A percentile compares a stretch with the other conserved stretches of the same genome.
These are phyloP conservation scores for Gossypium schwendimanii DNA, from an alignment of 441 rosid genomes.

Conservation along the genomic window DNA sequence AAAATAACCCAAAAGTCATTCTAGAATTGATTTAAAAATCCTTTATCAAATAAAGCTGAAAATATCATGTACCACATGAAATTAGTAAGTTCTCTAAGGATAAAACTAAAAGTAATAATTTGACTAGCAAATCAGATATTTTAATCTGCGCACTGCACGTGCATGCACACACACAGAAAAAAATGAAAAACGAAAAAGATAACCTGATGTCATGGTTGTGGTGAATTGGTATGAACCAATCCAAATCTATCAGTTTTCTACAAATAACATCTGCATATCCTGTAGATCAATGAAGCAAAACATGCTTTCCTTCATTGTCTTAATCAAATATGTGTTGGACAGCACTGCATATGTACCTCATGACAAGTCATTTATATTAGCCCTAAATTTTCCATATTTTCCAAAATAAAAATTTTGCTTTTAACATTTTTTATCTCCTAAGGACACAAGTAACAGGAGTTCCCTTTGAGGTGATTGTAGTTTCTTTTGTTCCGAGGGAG, in stretches of 20 bases:
- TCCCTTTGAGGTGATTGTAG: background rate
- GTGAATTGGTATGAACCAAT: background rate
- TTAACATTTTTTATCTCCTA: background rate
- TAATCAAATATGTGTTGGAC: background rate
- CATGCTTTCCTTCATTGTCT: background rate
- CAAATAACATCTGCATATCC: background rate
- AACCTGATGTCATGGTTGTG: background rate
- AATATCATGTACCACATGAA: background rate
- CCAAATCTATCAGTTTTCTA: conserved; percentile 1
- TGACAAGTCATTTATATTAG: background rate
- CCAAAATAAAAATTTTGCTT: background rate
- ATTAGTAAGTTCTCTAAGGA: background rate
- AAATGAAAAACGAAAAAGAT: background rate
- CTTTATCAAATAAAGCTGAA: conserved; percentile 4
- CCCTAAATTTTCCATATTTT: background rate
- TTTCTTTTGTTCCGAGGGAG: background rate
- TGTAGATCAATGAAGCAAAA: conserved; percentile 4
- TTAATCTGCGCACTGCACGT: background rate
- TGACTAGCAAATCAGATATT: background rate
- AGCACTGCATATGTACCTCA: background rate
- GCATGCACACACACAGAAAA: background rate
- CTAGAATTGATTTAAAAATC: background rate
- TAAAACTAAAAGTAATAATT: background rate
- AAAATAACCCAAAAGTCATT: conserved; percentile 7
- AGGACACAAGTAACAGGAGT: background rate